A percentile compares a stretch with the other conserved stretches of the same genome.
phyloP scores from a whole-genome alignment of 2,329 filamentous ascomycete genomes.

The Ascochyta rabiei region DNA sequence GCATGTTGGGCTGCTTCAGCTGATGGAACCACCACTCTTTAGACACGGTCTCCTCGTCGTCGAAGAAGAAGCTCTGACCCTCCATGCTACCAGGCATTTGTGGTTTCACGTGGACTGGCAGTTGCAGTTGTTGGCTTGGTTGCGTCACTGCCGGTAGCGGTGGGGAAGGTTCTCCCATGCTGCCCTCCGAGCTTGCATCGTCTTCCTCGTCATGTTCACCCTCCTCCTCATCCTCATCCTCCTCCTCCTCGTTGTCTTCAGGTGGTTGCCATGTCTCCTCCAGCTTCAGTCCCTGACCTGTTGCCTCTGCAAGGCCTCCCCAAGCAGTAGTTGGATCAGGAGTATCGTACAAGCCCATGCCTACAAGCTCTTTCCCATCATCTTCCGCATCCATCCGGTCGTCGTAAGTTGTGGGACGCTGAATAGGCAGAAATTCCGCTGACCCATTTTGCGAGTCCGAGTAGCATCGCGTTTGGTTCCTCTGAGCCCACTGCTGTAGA shows the following conservation, averaged over 20 bases:
- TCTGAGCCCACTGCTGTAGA: slow-evolving; percentile 46
- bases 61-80: slow-evolving; percentile 51
- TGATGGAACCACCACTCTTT: slow-evolving; percentile 52
- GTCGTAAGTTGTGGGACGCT: slow-evolving; percentile 54
- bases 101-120: slow-evolving; percentile 37
- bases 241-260: slow-evolving; percentile 28
- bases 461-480: slow-evolving; percentile 34
- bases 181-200: slow-evolving; percentile 52
- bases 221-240: slow-evolving; percentile 40
- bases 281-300: slow-evolving; percentile 77
- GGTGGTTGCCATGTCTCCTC: slow-evolving; percentile 81
- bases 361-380: slow-evolving; percentile 75
- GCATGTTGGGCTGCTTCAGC: slow-evolving; percentile 43
- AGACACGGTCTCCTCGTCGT: slow-evolving; percentile 45
- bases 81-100: slow-evolving; percentile 43
- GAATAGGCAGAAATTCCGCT: slow-evolving; percentile 58
- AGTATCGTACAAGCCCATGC: slow-evolving; percentile 80
- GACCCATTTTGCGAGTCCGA: slow-evolving; percentile 29
- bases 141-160: slow-evolving; percentile 30
- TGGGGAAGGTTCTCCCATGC: slow-evolving; percentile 44
- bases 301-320: slow-evolving; percentile 55
- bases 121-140: slow-evolving; percentile 26
- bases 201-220: slow-evolving; percentile 59
- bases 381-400: slow-evolving; percentile 63
- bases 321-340: slow-evolving; percentile 66